Percentiles rank a stretch among this genome's conserved stretches.
Conservation (phyloP, 192 early-diverging fungal genomes). For the Bifiguratus adelaidae region DNA sequence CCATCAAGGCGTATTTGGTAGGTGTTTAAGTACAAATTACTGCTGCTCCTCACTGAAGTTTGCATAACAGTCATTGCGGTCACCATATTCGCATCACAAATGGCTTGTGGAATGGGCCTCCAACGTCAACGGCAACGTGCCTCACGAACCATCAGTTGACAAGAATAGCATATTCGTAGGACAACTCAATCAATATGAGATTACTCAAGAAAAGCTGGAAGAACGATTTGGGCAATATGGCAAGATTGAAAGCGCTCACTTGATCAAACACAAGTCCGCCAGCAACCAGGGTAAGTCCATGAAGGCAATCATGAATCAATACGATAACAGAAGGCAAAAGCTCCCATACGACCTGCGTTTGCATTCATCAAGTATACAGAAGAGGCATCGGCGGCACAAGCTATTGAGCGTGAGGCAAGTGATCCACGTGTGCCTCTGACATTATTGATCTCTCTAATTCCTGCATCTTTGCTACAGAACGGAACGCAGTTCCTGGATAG, state of each 20-base stretch:
- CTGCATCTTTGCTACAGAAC: constrained; percentile 1
- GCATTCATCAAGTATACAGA: constrained; percentile 52
- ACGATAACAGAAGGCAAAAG: background rate
- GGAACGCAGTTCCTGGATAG: background rate
- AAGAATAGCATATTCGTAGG: constrained; percentile 52
- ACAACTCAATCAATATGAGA: constrained; percentile 36
- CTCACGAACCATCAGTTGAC: constrained; percentile 27
- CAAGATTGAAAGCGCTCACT: constrained; percentile 25
- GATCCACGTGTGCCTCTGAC: background rate
- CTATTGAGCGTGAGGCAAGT: constrained; percentile 41
- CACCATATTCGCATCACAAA: constrained; percentile 7
- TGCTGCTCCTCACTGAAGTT: constrained; percentile 10
- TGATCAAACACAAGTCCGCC: constrained; percentile 30
- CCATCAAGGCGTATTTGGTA: constrained; percentile 53
- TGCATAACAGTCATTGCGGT: too few species aligned
- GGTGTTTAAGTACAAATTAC: background rate
- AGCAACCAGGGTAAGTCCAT: background rate
- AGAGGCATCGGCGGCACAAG: constrained; percentile 28
- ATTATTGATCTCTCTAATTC: background rate
- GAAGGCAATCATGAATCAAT: background rate
- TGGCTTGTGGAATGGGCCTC: constrained; percentile 60
- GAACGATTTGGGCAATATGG: constrained; percentile 48
- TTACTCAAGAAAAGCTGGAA: constrained; percentile 32
- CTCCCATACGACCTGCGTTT: constrained; percentile 29
- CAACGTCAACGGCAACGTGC: constrained; percentile 19